Evolutionary conservation across 768 basidiomycete genomes (phyloP), one percentile per base, ranked within the genome.

Genomic region (Lentinus brumalis): DNA sequence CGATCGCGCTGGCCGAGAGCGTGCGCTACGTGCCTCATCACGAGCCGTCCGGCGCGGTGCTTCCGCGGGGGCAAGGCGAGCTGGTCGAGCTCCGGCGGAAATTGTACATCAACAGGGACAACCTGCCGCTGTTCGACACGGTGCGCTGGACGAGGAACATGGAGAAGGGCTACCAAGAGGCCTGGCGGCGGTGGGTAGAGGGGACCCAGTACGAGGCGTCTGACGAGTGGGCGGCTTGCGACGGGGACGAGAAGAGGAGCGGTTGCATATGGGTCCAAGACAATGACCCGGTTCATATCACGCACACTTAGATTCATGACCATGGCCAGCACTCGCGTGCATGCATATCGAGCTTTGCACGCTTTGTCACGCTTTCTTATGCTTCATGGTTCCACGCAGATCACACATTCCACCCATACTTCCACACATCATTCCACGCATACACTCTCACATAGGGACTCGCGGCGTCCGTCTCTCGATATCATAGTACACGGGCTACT

Each of bases 51-150:
- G 70, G 71, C 2, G 45, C 56, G 6, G 50, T 59, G 49, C 61
- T 71, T 29, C 61, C 67, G 7, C 61, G 72, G 31, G 67, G 67
- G 15, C 50, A 52, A 14, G 78, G 79, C 31, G 78, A 75, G 61
- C 70, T 83, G 9, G 62, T 78, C 16, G 67, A 74, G 5, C 69
- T 83, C 49, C 76, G 81, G 12, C 69, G 71, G 40, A 69, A 74
- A 51, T 69, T 83, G 15, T 83, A 78, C 68, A 61, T 80, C 14
- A 67, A 70, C 45, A 69, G 83, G 4, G 78, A 79, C 39, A 62
- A 61, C 5, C 76, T 76, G 65, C 79, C 83, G 0, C 65, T 83
- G 47, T 83, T 83, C 59, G 83, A 83, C 56, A 83, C 83, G 2
- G 52, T 38, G 50, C 70, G 79, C 35, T 83, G 82, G 81, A 78